Evolutionary conservation across 352 stramenopile genomes (phyloP).

Genomic region (Phytophthora macrochlamydospora): DNA sequence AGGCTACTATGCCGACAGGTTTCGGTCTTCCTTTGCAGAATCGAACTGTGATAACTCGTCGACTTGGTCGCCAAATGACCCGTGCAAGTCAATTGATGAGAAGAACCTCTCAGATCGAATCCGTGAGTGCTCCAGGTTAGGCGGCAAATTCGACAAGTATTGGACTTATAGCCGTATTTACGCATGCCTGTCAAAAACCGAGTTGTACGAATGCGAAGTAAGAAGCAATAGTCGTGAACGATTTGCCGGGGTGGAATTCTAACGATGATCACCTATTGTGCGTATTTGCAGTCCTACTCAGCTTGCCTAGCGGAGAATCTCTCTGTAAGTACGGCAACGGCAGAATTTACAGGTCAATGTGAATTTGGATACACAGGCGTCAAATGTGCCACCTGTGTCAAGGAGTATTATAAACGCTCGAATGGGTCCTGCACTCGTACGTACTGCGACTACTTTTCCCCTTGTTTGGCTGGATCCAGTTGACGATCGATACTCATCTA

Average conservation of each 20-base stretch:
- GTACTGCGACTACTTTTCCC: slow-evolving; percentile 4
- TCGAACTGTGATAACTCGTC: slow-evolving; percentile 44
- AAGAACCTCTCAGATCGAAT: slow-evolving; percentile 43
- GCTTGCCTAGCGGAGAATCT: slow-evolving; percentile 32
- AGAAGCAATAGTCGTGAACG: slow-evolving; percentile 3
- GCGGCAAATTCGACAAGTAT: slow-evolving; percentile 43
- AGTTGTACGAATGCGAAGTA: slow-evolving; percentile 74
- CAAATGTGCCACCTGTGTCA: slow-evolving; percentile 52
- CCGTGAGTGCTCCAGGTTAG: slow-evolving; percentile 41
- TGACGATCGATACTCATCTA: slow-evolving; percentile 1
- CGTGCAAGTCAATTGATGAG: slow-evolving; percentile 44
- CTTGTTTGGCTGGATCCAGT: neutral
- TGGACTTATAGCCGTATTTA: slow-evolving; percentile 70
- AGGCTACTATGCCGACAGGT: slow-evolving; percentile 56
- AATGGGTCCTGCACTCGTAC: slow-evolving; percentile 64
- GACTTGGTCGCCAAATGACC: slow-evolving; percentile 50
- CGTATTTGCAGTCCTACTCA: slow-evolving; percentile 23
- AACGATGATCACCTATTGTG: neutral
- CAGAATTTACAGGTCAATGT: slow-evolving; percentile 37
- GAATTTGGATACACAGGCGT: slow-evolving; percentile 51
- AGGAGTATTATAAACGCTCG: slow-evolving; percentile 61
- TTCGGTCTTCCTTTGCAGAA: slow-evolving; percentile 42
- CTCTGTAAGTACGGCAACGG: slow-evolving; percentile 19
- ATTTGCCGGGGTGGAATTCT: neutral
- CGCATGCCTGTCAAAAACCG: slow-evolving; percentile 56